Evolutionary conservation across 441 rosid species (phyloP), one percentile per base, ranked within the genome.

Genomic region (Sinapis alba): DNA sequence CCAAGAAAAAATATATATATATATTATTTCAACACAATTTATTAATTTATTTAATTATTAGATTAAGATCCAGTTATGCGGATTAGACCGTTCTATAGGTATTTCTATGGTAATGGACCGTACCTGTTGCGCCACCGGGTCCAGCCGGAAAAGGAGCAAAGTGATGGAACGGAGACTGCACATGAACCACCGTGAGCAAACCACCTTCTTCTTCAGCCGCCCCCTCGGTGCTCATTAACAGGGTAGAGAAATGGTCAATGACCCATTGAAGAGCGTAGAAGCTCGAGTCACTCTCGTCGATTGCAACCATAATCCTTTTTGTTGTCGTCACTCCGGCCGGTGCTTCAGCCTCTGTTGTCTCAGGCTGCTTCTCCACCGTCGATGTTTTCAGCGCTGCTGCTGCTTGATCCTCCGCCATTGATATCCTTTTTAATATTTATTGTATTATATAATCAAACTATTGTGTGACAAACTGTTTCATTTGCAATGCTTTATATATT

Each of bases 211-310:
- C 34, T 9, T 60, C 28, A 28, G 57, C 68, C 27, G 57, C 68
- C 27, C 32, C 88, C 32, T 74, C 34, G 6, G 81, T 65, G 16
- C 50, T 75, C 1, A 23, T 15, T 20, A 75, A 10, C 13, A 70
- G 62, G 30, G 32, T 30, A 15, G 79, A 45, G 16, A 90, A 78
- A 65, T 86, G 68, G 53, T 87, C 88, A n/a, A 88, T 87, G 3
- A 76, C 82, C 97, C 93, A 90, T 19, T 82, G 68, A 5, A 92
- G 88, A 5, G 92, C 93, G 15, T 85, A 84, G 72, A 89, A 89
- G 75, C 98, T 89, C n/a, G 78, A 79, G 2, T 84, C 92, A 54
- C 92, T 90, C n/a, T 92, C 94, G 59, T 92, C 96, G 18, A 92
- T 32, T 0, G 87, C 91, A 79, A 84, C 89, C 88, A 87, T 73